phyloP scores from a whole-genome alignment of 2,329 filamentous ascomycete genomes.

The Fusarium longipes region DNA sequence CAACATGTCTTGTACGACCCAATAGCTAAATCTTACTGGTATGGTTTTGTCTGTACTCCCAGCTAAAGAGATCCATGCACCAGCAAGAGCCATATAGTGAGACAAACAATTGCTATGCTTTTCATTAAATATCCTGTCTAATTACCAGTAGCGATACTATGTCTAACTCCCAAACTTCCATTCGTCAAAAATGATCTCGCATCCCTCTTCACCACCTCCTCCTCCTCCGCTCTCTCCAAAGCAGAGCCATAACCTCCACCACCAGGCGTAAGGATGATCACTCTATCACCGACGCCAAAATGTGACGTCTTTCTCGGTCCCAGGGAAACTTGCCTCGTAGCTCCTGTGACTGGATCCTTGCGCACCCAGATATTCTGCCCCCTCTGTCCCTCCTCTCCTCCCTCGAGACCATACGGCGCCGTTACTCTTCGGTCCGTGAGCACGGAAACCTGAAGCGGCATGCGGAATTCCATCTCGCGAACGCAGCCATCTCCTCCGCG shows the following conservation, averaged over 20 bases:
- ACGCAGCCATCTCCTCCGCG: constrained; percentile 81
- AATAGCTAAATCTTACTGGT: no score
- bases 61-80: background rate
- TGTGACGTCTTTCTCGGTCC: constrained; percentile 39
- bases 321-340: constrained; percentile 48
- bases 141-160: constrained; percentile 38
- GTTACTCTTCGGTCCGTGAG: constrained; percentile 81
- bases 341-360: constrained; percentile 45
- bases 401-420: constrained; percentile 78
- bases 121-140: constrained; percentile 1
- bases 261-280: constrained; percentile 45
- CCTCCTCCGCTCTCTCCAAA: background rate
- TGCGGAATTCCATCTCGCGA: constrained; percentile 83
- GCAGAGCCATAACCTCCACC: constrained; percentile 42
- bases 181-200: constrained; percentile 34
- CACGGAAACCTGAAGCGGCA: constrained; percentile 82
- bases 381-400: constrained; percentile 74
- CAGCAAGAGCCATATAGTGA: no score
- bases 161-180: constrained; percentile 35
- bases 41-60: no score
- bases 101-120: background rate
- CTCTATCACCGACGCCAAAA: constrained; percentile 40
- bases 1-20: no score
- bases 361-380: constrained; percentile 77
- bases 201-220: constrained; percentile 15